Evolutionary conservation across 768 basidiomycete genomes (phyloP), one percentile per base, ranked within the genome.

Genomic region (Cyclocybe cylindracea): DNA sequence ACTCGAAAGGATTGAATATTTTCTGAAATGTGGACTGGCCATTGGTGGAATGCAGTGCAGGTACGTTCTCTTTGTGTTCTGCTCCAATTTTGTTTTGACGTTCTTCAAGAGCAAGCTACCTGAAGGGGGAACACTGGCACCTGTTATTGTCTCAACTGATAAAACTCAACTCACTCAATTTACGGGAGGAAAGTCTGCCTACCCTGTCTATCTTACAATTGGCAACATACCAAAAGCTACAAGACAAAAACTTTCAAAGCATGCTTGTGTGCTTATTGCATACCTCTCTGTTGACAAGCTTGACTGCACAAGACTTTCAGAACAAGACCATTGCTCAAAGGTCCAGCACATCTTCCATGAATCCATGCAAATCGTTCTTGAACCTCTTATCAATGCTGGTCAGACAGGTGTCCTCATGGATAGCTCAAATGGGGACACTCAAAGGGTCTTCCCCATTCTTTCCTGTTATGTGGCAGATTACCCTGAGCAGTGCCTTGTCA

Each of bases 181-280:
- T 44, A 50, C 62, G 4, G 69, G 72, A 0, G 65, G 71, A 48
- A 73, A 76, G 54, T 49, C 56, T 37, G 71, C 72, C 7, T 77
- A 71, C 53, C 75, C 77, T 0, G 66, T 79, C 0, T 79, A 79
- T 54, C 53, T 77, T 0, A 72, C 74, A 0, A 61, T 76, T 31
- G 76, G 73, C 0, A 76, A 76, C 35, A 65, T 76, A 8, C 54
- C 62, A 0, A 73, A 73, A 48, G 48, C 58, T 4, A 53, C 70
- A 5, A 64, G 70, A 0, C 59, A 70, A 1, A 61, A 73, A 51
- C 68, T 71, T 0, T 69, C 68, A 0, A 45, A 58, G 33, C 65
- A 62, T 19, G 75, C 72, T 0, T 66, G 60, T 13, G 55, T 77
- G 1, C 62, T 78, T 0, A 40, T 79, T 2, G 77, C 61, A 0